A percentile compares a stretch with the other conserved stretches of the same genome.
Conservation (phyloP, 768 basidiomycete species). For the Candolleomyces efflorescens region DNA sequence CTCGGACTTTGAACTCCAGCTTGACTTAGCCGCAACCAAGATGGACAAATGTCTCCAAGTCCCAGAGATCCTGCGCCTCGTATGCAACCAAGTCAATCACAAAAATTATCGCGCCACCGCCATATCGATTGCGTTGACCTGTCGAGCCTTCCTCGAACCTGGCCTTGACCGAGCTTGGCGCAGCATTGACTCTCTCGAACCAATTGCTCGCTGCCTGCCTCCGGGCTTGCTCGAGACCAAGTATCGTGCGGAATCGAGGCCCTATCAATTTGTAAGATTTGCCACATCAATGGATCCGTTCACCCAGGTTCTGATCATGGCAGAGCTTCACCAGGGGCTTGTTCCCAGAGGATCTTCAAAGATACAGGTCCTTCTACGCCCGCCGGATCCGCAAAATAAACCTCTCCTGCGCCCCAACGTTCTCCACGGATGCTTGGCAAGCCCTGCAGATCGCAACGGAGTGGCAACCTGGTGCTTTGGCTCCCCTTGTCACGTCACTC, state of each 20-base stretch:
- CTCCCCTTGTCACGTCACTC: neutral
- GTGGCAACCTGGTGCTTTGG: neutral
- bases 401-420: neutral
- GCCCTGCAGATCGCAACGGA: neutral
- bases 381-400: neutral
- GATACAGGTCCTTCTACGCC: neutral
- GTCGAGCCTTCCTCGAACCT: neutral
- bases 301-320: neutral
- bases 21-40: too few species aligned
- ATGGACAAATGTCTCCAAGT: neutral
- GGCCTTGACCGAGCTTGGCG: neutral
- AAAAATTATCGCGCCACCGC: too few species aligned
- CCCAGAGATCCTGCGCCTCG: neutral
- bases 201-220: neutral
- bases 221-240: neutral
- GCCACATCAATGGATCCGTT: too few species aligned
- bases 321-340: neutral
- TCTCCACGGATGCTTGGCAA: neutral
- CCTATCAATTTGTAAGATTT: too few species aligned
- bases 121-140: neutral
- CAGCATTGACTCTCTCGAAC: neutral
- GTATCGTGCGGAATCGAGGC: too few species aligned
- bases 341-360: neutral
- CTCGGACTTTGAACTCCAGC: too few species aligned
- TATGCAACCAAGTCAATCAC: neutral